Evolutionary conservation across 2,329 filamentous ascomycete species (phyloP).

Genomic region (Xenoacremonium recifei): DNA sequence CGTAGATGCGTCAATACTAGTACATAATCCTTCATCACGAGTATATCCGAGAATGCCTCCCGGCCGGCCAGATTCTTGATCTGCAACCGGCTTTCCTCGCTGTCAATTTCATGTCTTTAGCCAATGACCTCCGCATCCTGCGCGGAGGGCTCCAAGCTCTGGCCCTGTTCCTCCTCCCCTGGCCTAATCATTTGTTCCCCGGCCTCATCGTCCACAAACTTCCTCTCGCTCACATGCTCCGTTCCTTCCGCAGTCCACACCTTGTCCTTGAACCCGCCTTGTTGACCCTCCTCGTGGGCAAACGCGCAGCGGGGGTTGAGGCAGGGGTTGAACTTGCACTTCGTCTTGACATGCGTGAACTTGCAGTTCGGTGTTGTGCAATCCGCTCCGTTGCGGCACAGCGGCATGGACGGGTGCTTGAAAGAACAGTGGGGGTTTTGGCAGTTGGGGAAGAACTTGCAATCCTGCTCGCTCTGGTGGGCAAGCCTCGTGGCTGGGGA

Average conservation of each 20-base stretch:
- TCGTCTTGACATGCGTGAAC: conserved; percentile 80
- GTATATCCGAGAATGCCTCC: conserved; percentile 4
- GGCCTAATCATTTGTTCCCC: conserved; percentile 74
- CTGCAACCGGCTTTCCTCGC: conserved; percentile 10
- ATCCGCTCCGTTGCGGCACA: conserved; percentile 88
- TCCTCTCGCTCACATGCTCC: conserved; percentile 80
- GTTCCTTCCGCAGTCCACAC: conserved; percentile 72
- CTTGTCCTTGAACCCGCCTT: conserved; percentile 81
- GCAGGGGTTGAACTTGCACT: conserved; percentile 91
- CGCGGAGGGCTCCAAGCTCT: conserved; percentile 36
- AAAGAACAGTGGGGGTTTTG: conserved; percentile 86
- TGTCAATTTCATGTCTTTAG: conserved; percentile 19
- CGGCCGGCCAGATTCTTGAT: not conserved
- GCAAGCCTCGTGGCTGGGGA: conserved; percentile 79
- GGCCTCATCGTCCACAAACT: conserved; percentile 72
- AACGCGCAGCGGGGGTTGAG: conserved; percentile 84
- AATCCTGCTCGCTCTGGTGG: conserved; percentile 81
- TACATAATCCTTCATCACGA: conserved; percentile 26
- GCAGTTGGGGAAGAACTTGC: conserved; percentile 90
- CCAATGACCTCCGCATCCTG: conserved; percentile 40
- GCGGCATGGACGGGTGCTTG: conserved; percentile 80
- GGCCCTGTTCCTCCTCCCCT: conserved; percentile 37
- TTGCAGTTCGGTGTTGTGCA: conserved; percentile 82
- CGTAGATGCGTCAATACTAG: conserved; percentile 25
- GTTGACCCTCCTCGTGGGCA: conserved; percentile 89